Base-by-base conservation (phyloP, 2,329 filamentous ascomycete genomes). In the Zymoseptoria ardabiliae region DNA sequence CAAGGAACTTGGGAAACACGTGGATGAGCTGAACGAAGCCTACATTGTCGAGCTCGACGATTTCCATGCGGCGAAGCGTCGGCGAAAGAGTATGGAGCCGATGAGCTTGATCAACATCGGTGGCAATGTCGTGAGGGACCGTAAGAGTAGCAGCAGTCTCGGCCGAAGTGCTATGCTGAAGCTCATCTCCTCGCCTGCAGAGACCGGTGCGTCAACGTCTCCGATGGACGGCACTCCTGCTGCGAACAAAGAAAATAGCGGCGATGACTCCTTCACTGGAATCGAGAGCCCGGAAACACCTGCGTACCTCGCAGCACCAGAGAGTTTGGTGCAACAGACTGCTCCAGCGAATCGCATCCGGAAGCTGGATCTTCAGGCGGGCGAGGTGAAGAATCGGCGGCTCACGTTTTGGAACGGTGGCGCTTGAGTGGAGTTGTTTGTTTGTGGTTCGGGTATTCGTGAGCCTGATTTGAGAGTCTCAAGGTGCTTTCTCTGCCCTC, bases 81-180 rank as follows among this genome's bases (percentile, higher is more conserved):
- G 71, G 23, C 67, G 71, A 50, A 74, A 74, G 67, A 69, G 66
- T 13, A 73, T 74, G 70, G 72, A 74, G 64, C 72, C 72, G 17
- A 62, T 65, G 48, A 63, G 66, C 17, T 61, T 73, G 21, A 52
- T 69, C 22, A 68, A 71, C 53, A 53, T 72, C 13, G 67, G 67
- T 7, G 72, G 72, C 30, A 73, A 70, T 56, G 65, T 73, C 52
- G 66, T 73, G 22, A 60, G 68, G 41, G 66, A 68, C 35, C 65
- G 71, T 25, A 67, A 69, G 62, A 65, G 71, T 23, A 67, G 69
- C 63, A 66, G 67, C 55, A 70, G 65, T 56, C 20, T 63, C 1
- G 69, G 70, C 6, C 65, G 71, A 9, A 63, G 63, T 51, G 69
- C 68, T 19, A 61, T 69, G 20, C 21, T 65, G 59, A 63, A 66